Percentiles rank a stretch among this genome's conserved stretches.
These are phyloP conservation scores for Fusarium sp. DNA, from an alignment of 2,329 filamentous ascomycete genomes.

Conservation along the genomic window DNA sequence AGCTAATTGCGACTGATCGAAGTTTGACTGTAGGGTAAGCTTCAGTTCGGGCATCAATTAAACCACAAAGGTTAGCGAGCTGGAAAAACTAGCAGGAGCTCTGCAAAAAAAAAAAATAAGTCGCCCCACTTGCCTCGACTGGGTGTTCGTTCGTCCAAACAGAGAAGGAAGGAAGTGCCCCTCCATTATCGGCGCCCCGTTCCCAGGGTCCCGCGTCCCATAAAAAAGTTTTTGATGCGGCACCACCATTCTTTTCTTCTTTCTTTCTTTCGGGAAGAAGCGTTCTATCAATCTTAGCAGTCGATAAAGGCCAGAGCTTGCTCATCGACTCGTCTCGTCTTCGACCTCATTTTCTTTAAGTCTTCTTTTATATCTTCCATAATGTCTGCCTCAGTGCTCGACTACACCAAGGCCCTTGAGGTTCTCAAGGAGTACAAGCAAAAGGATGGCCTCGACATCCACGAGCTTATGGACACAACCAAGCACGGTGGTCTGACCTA, in stretches of 20 bases:
- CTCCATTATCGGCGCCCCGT: slow-evolving; percentile 27
- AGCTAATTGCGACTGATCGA: neutral
- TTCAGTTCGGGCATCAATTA: neutral
- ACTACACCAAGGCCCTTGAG: slow-evolving; percentile 81
- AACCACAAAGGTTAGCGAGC: slow-evolving; percentile 17
- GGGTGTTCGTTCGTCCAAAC: neutral
- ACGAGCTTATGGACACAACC: slow-evolving; percentile 90
- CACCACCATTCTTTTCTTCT: slow-evolving; percentile 54
- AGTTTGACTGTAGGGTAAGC: neutral
- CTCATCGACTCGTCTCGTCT: slow-evolving; percentile 52
- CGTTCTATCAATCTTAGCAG: slow-evolving; percentile 57
- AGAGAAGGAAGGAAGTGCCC: slow-evolving; percentile 29
- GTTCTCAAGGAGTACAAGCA: slow-evolving; percentile 83
- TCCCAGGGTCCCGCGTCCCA: slow-evolving; percentile 42
- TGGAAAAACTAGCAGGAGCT: slow-evolving; percentile 5
- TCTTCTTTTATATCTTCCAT: slow-evolving; percentile 50
- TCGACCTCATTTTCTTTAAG: slow-evolving; percentile 57
- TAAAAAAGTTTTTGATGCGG: slow-evolving; percentile 58
- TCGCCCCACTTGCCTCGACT: neutral
- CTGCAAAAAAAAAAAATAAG: neutral
- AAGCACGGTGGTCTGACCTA: slow-evolving; percentile 95
- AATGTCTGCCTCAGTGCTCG: slow-evolving; percentile 79
- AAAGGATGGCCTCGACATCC: slow-evolving; percentile 87
- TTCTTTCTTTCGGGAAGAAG: slow-evolving; percentile 67
- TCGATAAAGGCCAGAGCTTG: slow-evolving; percentile 50